These are phyloP conservation scores for Apiospora phragmitis DNA, from an alignment of 2,329 filamentous ascomycete genomes.

Conservation along the genomic window DNA sequence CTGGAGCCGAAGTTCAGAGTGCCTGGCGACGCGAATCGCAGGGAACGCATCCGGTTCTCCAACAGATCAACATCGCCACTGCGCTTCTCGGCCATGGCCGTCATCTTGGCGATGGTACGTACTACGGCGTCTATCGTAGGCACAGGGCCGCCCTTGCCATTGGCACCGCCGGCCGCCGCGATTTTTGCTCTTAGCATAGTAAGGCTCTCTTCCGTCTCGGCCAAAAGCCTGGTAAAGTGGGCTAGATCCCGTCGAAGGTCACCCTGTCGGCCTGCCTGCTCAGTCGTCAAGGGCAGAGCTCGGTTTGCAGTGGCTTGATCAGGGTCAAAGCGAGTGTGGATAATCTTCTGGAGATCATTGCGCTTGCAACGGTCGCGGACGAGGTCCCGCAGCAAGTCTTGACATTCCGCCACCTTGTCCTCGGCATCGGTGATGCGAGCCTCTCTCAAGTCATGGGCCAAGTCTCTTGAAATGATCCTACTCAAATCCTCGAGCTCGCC, in stretches of 20 bases:
- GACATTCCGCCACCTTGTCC: slow-evolving; percentile 67
- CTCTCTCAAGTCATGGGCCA: slow-evolving; percentile 65
- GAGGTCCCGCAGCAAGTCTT: slow-evolving; percentile 69
- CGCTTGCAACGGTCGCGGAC: slow-evolving; percentile 72
- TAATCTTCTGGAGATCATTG: slow-evolving; percentile 75
- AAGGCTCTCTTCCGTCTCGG: slow-evolving; percentile 77
- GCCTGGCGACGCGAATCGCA: slow-evolving; percentile 54
- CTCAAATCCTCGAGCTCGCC: slow-evolving; percentile 73
- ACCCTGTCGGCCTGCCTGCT: slow-evolving; percentile 81
- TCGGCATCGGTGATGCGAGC: slow-evolving; percentile 69
- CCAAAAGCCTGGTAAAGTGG: slow-evolving; percentile 71
- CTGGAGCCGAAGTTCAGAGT: slow-evolving; percentile 31
- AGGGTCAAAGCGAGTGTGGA: slow-evolving; percentile 69
- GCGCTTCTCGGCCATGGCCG: slow-evolving; percentile 85
- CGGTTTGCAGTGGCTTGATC: slow-evolving; percentile 64
- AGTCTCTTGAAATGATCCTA: slow-evolving; percentile 60
- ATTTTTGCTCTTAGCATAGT: slow-evolving; percentile 79
- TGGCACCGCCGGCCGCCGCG: slow-evolving; percentile 54
- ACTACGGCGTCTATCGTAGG: slow-evolving; percentile 92
- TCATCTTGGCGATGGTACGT: slow-evolving; percentile 91
- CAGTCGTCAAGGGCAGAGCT: slow-evolving; percentile 75
- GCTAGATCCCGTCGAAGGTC: slow-evolving; percentile 78
- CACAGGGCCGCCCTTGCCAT: slow-evolving; percentile 43
- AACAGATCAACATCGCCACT: slow-evolving; percentile 89
- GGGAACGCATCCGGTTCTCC: slow-evolving; percentile 79